Evolutionary conservation across 441 rosid species (phyloP), one percentile per base, ranked within the genome.

Genomic region (Populus hybrid): DNA sequence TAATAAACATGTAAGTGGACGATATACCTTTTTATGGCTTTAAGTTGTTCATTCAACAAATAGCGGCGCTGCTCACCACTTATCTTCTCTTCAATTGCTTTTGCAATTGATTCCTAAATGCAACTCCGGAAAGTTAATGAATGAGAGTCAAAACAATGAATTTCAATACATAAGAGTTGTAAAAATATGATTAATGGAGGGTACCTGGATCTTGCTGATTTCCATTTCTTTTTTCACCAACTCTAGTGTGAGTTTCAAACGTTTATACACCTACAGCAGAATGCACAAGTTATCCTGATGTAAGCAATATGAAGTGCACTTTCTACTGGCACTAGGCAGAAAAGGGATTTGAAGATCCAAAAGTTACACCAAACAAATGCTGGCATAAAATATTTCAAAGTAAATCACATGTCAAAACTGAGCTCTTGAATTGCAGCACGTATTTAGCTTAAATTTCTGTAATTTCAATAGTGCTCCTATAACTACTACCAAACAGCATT

Each of bases 11-110:
- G 69, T 8, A 70, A 77, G 21, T 30, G 30, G 78, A 79, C 65
- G 21, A 70, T 71, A 59, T 84, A 94, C 99, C 99, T 94, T 97
- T 97, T 97, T 85, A 97, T 94, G 65, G 99, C 99, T 88, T 90
- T 94, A 70, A 95, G 95, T 80, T 95, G 99, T 82, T 97, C 99
- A 83, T 93, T 92, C 88, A 97, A 87, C 86, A 97, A 90, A 84
- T 94, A 97, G 12, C 99, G 99, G 0, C 99, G 94, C 81, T 97
- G 99, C 90, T 97, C 99, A 57, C 97, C 97, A 69, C 98, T 97
- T 79, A 97, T 90, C 86, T 97, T 97, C 83, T 97, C 99, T 85
- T 97, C 99, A 80, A 94, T 97, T 78, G 99, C 97, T 87, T 93
- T 97, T 35, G 99, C 98, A 71, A 97, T 97, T 11, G 99, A 78